phyloP scores from a whole-genome alignment of 2,329 filamentous ascomycete genomes.

The Ophiocordyceps unilateralis region DNA sequence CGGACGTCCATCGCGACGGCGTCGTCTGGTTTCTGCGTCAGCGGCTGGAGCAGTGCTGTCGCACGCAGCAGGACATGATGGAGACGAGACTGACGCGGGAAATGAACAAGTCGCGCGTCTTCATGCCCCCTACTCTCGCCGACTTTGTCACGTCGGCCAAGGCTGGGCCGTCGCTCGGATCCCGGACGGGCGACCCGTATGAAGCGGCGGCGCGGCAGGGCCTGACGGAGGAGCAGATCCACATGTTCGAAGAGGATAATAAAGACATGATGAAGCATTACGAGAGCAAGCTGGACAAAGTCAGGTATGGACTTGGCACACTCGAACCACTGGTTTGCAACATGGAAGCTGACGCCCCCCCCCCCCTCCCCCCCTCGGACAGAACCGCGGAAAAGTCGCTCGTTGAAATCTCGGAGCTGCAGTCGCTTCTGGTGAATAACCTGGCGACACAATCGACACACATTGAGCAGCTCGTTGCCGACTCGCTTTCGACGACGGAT shows the following conservation, averaged over 20 bases:
- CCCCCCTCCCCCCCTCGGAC: too few relatives aligned
- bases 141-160: slow-evolving; percentile 13
- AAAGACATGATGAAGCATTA: slow-evolving; percentile 86
- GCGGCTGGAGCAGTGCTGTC: slow-evolving; percentile 57
- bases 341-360: too few relatives aligned
- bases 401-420: slow-evolving; percentile 80
- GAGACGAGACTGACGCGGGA: slow-evolving; percentile 72
- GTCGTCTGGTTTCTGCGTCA: slow-evolving; percentile 70
- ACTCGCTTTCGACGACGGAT: slow-evolving; percentile 65
- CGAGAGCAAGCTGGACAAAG: slow-evolving; percentile 84
- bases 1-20: slow-evolving; percentile 59
- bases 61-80: slow-evolving; percentile 80
- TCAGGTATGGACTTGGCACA: slow-evolving; percentile 50
- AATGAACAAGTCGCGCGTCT: slow-evolving; percentile 76
- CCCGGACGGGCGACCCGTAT: slow-evolving; percentile 1
- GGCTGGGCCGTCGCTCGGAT: slow-evolving; percentile 1
- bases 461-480: slow-evolving; percentile 74
- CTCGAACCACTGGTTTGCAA: not conserved
- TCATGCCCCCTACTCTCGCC: slow-evolving; percentile 28
- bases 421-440: slow-evolving; percentile 75
- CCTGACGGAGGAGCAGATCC: slow-evolving; percentile 69
- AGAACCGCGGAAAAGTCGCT: slow-evolving; percentile 82
- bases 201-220: slow-evolving; percentile 22
- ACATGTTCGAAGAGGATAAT: slow-evolving; percentile 88
- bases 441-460: slow-evolving; percentile 72